Conservation (phyloP, 1,284 basidiomycete species). For the Salmacisia buchloeana region DNA sequence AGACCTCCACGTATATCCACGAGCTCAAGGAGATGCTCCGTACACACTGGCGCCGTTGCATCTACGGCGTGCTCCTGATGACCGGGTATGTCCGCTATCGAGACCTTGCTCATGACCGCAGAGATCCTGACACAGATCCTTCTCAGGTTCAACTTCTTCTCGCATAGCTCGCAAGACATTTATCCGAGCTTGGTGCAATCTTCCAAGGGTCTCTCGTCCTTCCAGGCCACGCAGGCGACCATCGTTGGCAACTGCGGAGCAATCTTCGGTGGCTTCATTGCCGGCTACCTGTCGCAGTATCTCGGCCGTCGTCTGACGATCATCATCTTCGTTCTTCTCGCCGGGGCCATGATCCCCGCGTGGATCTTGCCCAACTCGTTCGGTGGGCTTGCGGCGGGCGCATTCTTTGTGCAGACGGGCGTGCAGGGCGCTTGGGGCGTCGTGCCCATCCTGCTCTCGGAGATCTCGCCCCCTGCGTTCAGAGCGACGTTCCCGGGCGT, state of each 20-base stretch:
- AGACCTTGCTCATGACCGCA: background rate
- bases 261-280: conserved; percentile 69
- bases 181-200: conserved; percentile 44
- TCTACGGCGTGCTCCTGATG: conserved; percentile 65
- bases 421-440: conserved; percentile 56
- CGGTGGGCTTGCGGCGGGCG: conserved; percentile 49
- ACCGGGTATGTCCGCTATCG: conserved; percentile 29
- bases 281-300: conserved; percentile 74
- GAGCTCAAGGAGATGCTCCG: conserved; percentile 72
- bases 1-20: conserved; percentile 64
- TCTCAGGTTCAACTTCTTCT: conserved; percentile 75
- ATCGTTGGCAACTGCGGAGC: conserved; percentile 82
- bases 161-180: conserved; percentile 66
- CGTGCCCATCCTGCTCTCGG: conserved; percentile 79
- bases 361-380: conserved; percentile 53
- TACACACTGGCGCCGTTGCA: conserved; percentile 74
- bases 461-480: conserved; percentile 87
- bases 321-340: conserved; percentile 56
- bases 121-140: background rate
- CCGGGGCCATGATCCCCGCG: conserved; percentile 38
- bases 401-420: conserved; percentile 55
- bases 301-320: conserved; percentile 84
- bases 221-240: conserved; percentile 72
- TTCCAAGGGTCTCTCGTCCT: conserved; percentile 36
- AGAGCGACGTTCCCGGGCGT: conserved; percentile 87